phyloP scores from a whole-genome alignment of 2,329 filamentous ascomycete species.

The Alternaria sp. region DNA sequence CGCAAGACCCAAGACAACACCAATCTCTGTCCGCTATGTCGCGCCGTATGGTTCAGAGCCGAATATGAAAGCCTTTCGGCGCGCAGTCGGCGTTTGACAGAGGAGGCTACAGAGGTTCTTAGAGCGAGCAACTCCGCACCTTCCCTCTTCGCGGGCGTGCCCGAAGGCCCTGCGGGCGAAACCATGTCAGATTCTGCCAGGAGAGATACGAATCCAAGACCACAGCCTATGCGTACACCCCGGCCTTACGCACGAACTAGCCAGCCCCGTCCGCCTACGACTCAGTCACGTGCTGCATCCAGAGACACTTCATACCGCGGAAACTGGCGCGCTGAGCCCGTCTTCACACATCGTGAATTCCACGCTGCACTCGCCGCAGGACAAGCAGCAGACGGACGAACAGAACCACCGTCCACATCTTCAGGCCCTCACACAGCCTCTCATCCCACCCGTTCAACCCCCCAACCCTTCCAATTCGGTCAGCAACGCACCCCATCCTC shows the following conservation, averaged over 20 bases:
- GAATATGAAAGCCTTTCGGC: not conserved
- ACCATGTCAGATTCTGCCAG: not conserved
- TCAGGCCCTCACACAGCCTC: not conserved
- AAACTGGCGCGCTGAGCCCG: not conserved
- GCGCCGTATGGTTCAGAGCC: not conserved
- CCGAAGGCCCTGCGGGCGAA: not conserved
- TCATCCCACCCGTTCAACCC: not conserved
- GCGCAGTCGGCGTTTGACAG: not conserved
- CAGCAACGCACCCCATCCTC: not conserved
- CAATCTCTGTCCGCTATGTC: not conserved
- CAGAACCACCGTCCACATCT: fast-evolving
- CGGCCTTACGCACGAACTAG: not conserved
- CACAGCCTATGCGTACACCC: not conserved
- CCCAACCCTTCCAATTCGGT: not conserved
- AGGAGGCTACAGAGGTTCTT: not conserved
- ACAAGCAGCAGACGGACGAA: not conserved
- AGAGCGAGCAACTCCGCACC: not conserved
- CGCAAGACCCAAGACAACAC: not conserved
- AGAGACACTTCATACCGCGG: not conserved
- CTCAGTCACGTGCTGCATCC: not conserved
- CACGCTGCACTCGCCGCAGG: not conserved
- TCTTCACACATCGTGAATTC: not conserved
- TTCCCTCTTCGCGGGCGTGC: not conserved
- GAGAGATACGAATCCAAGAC: not conserved
- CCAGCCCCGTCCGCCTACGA: not conserved